These are phyloP conservation scores for Leucogyrophana mollusca DNA, from an alignment of 768 basidiomycete species.

Conservation along the genomic window DNA sequence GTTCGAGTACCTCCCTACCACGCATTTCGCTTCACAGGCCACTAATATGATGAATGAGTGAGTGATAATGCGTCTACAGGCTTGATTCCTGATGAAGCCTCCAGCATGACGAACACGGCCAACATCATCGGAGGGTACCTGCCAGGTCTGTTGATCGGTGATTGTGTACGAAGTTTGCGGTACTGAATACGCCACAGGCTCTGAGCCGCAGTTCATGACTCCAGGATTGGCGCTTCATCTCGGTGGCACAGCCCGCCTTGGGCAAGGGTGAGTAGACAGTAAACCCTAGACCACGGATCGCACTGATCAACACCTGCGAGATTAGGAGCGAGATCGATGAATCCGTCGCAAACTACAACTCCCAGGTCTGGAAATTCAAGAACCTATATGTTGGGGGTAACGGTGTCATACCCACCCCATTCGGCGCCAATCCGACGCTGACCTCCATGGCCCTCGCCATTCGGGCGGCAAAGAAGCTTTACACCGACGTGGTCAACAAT, in stretches of 20 bases:
- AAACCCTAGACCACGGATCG: no score
- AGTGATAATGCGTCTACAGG: neutral
- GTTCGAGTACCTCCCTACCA: constrained; percentile 17
- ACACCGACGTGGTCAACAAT: no score
- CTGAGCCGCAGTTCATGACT: constrained; percentile 31
- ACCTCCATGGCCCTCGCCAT: no score
- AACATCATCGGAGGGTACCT: constrained; percentile 30
- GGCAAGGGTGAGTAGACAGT: no score
- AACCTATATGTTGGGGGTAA: constrained; percentile 36
- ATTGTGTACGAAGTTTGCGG: neutral
- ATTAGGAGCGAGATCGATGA: constrained; percentile 13
- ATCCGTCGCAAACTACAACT: constrained; percentile 25
- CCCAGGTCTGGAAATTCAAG: constrained; percentile 11
- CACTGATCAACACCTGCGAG: neutral
- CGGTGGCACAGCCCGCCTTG: constrained; percentile 11
- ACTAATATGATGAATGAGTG: constrained; percentile 19
- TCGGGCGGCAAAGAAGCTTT: no score
- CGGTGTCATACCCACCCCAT: constrained; percentile 22
- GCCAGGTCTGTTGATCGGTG: constrained; percentile 18
- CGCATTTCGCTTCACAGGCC: constrained; percentile 10
- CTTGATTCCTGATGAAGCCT: constrained; percentile 1
- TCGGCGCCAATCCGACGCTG: constrained; percentile 21
- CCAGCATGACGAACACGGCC: constrained; percentile 27
- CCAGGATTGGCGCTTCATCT: constrained; percentile 14
- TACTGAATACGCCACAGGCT: neutral